These are phyloP conservation scores for Phytophthora boehmeriae DNA, from an alignment of 352 stramenopile species.

Conservation along the genomic window DNA sequence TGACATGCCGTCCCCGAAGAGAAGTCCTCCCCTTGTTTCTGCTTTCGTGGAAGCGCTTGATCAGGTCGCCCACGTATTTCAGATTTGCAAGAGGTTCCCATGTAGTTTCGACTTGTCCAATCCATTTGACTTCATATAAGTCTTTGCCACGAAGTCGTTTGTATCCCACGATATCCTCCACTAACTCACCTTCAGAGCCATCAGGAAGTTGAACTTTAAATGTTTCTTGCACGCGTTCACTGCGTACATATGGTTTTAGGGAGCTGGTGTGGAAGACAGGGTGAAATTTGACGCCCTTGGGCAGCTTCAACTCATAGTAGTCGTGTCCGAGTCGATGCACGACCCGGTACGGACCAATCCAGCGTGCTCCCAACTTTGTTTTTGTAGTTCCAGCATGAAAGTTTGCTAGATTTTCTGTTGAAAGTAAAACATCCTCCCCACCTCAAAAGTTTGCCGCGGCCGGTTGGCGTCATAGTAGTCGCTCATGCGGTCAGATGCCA, in stretches of 20 bases:
- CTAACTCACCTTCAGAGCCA: too few species aligned
- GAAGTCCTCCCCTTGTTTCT: too few species aligned
- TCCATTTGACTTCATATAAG: not conserved
- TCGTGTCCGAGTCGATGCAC: slow-evolving; percentile 2
- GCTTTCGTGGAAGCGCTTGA: too few species aligned
- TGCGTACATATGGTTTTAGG: not conserved
- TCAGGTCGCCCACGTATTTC: too few species aligned
- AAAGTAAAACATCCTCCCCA: slow-evolving; percentile 14
- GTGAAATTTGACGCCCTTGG: slow-evolving; percentile 12
- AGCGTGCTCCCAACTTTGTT: slow-evolving; percentile 21
- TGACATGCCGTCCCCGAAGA: too few species aligned
- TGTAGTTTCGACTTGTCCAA: not conserved
- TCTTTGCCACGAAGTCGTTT: not conserved
- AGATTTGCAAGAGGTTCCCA: too few species aligned
- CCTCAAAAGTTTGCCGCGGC: slow-evolving; percentile 4
- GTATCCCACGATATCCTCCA: not conserved
- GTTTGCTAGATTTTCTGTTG: too few species aligned
- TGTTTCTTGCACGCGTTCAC: not conserved
- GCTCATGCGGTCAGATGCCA: slow-evolving; percentile 12
- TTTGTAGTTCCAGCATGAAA: slow-evolving; percentile 22
- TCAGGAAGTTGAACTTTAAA: slow-evolving; percentile 2
- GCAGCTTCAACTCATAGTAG: slow-evolving; percentile 15
- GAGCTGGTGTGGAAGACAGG: slow-evolving; percentile 19
- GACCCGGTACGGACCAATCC: slow-evolving; percentile 20
- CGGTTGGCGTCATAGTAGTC: slow-evolving; percentile 12